A percentile compares a stretch with the other conserved stretches of the same genome.
Evolutionary conservation across 1,139 yeast species (phyloP).

Genomic region (Pneumocystis oryctolagi): DNA sequence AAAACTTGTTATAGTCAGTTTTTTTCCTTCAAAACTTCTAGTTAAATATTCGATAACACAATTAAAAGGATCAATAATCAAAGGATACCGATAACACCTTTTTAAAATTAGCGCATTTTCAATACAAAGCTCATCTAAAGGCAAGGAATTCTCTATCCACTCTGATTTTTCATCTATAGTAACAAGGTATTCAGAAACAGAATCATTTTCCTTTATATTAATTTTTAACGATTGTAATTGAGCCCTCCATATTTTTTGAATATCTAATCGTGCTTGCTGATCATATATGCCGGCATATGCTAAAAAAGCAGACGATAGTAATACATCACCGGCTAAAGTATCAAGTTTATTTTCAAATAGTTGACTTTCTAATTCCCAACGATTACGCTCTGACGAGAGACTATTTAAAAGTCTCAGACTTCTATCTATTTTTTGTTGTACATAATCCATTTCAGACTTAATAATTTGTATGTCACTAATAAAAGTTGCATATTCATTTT

Average conservation of each 20-base stretch:
- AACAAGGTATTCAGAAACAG: conserved; percentile 29
- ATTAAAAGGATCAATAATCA: conserved; percentile 62
- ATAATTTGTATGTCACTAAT: conserved; percentile 69
- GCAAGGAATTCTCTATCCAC: conserved; percentile 44
- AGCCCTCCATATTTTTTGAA: conserved; percentile 32
- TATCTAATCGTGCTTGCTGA: conserved; percentile 33
- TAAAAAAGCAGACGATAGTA: conserved; percentile 47
- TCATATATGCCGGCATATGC: conserved; percentile 51
- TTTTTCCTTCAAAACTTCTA: conserved; percentile 23
- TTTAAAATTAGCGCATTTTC: conserved; percentile 50
- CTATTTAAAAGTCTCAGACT: conserved; percentile 50
- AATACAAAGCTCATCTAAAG: conserved; percentile 42
- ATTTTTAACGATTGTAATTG: conserved; percentile 31
- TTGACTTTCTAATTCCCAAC: conserved; percentile 54
- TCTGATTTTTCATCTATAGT: conserved; percentile 29
- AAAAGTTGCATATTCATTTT: conserved; percentile 50
- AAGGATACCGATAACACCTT: conserved; percentile 33
- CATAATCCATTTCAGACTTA: conserved; percentile 52
- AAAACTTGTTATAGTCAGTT: conserved; percentile 50
- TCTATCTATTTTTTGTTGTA: conserved; percentile 46
- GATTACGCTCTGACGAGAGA: conserved; percentile 49
- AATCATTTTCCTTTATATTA: conserved; percentile 27
- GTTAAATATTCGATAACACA: conserved; percentile 32
- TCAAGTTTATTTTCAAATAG: conserved; percentile 37
- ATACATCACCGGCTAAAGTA: conserved; percentile 46